phyloP scores from a whole-genome alignment of 352 stramenopile genomes.

The Blastocystis sp. region DNA sequence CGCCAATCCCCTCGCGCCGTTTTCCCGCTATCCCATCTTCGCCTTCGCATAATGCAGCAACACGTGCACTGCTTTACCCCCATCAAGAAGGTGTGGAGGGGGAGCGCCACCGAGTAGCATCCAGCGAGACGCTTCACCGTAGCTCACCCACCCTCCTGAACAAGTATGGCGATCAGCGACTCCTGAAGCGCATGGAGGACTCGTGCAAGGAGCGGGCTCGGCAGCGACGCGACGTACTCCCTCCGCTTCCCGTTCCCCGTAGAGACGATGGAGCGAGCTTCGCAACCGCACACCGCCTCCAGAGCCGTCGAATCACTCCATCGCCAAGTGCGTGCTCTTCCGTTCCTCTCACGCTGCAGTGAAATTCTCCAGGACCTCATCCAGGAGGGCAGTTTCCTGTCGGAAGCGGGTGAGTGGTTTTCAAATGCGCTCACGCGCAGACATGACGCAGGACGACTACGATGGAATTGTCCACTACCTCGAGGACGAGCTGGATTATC shows the following conservation, averaged over 20 bases:
- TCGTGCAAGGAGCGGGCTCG: constrained; percentile 18
- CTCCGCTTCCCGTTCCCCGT: neutral
- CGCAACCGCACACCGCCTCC: neutral
- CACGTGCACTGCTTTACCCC: neutral
- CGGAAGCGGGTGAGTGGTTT: neutral
- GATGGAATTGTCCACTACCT: constrained; percentile 26
- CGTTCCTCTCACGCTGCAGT: neutral
- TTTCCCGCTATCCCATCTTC: neutral
- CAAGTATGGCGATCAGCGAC: neutral
- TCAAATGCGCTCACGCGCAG: neutral
- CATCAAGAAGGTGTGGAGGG: neutral
- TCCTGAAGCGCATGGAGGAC: constrained; percentile 28
- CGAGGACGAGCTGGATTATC: constrained; percentile 60
- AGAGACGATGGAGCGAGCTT: constrained; percentile 6
- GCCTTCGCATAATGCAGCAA: neutral
- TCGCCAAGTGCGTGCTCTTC: constrained; percentile 30
- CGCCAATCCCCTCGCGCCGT: neutral
- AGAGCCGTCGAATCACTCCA: neutral
- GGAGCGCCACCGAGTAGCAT: neutral
- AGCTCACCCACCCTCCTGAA: neutral
- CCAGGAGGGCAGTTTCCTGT: constrained; percentile 30
- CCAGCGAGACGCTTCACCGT: neutral
- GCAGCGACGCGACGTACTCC: constrained; percentile 3
- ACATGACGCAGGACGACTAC: constrained; percentile 42
- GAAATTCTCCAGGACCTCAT: constrained; percentile 49